Evolutionary conservation across 2,329 filamentous ascomycete genomes (phyloP), one percentile per base, ranked within the genome.

Genomic region (Aspergillus bombycis): DNA sequence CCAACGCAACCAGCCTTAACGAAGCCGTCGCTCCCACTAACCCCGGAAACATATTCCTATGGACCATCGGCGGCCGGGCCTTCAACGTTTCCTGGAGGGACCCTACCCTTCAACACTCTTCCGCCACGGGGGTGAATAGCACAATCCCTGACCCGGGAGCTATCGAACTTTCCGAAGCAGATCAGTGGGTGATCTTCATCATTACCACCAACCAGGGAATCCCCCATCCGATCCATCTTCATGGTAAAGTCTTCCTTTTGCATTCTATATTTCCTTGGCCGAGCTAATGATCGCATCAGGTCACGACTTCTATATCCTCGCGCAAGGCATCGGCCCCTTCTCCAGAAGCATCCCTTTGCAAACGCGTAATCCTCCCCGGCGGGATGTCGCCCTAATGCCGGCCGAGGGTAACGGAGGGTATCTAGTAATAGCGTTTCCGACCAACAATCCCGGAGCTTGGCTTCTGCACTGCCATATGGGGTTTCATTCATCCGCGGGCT

Each of bases 251-350:
- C 26, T n/a, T 8, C 26, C 16, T 21, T 4, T 36, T 36, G 2
- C 1, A 36, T 36, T 36, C 14, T 36, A 36, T 1, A 1, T 36
- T 3, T 16, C 3, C 12, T 36, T 34, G 2, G 26, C 9, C 2
- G 12, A 41, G 19, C 12, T 50, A 50, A 50, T 19, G 14, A 50
- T 16, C 41, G 8, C 8, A 1, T 7, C 48, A 52, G 48, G 89
- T 14, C 86, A 89, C 75, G 90, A 92, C 78, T 89, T 92, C 80
- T 89, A 87, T 71, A 78, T 92, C 55, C 81, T 93, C 0, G 80
- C 85, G 45, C 83, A 85, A 76, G 78, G 85, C 65, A 65, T 79
- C 5, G 48, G 58, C 1, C 6, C 34, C 9, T 52, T 46, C 69
- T 67, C 70, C 36, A 65, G 76, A 71, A 60, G 75, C 71, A n/a